Percentiles rank a stretch among this genome's conserved stretches.
These are phyloP conservation scores for Mucor irregularis DNA, from an alignment of 371 early-diverging fungal genomes.

Conservation along the genomic window DNA sequence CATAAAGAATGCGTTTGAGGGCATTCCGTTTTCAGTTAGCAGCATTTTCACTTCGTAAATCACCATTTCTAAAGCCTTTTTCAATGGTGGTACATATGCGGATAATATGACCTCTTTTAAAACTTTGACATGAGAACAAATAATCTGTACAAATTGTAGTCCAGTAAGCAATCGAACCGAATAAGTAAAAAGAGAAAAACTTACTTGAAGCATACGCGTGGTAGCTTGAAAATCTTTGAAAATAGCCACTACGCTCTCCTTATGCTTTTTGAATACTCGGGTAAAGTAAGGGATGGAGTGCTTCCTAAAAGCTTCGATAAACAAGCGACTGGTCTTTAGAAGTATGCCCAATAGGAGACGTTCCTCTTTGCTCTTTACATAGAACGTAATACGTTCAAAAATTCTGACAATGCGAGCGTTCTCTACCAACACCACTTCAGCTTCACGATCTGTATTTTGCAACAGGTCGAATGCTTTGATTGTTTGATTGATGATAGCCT, in stretches of 20 bases:
- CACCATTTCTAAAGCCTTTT: conserved; percentile 72
- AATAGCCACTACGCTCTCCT: conserved; percentile 48
- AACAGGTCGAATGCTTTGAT: conserved; percentile 42
- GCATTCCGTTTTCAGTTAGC: conserved; percentile 69
- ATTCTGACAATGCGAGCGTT: conserved; percentile 47
- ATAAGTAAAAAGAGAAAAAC: neutral
- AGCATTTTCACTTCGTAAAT: conserved; percentile 77
- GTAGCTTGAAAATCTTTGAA: conserved; percentile 58
- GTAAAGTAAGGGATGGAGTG: conserved; percentile 69
- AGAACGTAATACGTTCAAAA: conserved; percentile 54
- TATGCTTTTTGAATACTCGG: conserved; percentile 54
- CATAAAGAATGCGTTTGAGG: conserved; percentile 59
- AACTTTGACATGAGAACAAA: conserved; percentile 82
- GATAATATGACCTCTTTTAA: conserved; percentile 62
- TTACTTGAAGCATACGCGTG: conserved; percentile 63
- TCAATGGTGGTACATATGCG: conserved; percentile 69
- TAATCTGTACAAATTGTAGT: conserved; percentile 39
- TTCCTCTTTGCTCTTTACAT: conserved; percentile 59
- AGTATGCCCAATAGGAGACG: conserved; percentile 49
- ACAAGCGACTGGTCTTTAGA: conserved; percentile 56
- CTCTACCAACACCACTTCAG: conserved; percentile 36
- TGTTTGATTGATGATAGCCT: conserved; percentile 58
- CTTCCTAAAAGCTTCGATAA: conserved; percentile 69
- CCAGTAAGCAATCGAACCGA: too few relatives aligned
- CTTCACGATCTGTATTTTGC: conserved; percentile 33